These are phyloP conservation scores for Cryptococcus maquisensis DNA, from an alignment of 1,284 basidiomycete species.

Conservation along the genomic window DNA sequence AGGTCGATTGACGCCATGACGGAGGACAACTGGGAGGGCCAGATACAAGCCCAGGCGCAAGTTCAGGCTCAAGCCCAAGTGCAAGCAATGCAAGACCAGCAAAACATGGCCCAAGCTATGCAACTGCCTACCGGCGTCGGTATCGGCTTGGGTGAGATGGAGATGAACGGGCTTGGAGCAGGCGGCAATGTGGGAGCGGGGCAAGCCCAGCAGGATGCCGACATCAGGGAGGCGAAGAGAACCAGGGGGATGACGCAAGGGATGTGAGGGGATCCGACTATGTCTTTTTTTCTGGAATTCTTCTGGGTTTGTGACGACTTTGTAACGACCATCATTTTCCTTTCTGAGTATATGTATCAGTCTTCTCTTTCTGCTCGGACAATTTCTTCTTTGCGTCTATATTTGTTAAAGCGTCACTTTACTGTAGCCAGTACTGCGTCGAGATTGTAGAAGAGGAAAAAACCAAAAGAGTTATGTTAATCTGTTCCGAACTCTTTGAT, in stretches of 20 bases:
- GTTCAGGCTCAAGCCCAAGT: conserved; percentile 1
- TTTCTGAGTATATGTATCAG: too few species aligned
- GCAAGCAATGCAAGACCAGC: neutral
- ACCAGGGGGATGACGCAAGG: neutral
- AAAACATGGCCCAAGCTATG: neutral
- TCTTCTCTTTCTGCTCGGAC: too few species aligned
- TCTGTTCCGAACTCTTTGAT: too few species aligned
- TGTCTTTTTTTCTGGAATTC: too few species aligned
- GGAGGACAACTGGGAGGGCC: conserved; percentile 25
- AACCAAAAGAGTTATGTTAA: too few species aligned
- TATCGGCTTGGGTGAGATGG: neutral
- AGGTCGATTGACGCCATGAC: conserved; percentile 34
- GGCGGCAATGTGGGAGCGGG: neutral
- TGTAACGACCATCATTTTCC: too few species aligned
- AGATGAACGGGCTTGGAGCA: neutral
- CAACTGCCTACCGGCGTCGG: neutral
- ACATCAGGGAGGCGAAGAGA: neutral
- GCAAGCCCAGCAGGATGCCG: neutral
- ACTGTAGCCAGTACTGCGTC: too few species aligned
- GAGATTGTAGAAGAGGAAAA: too few species aligned
- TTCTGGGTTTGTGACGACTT: too few species aligned
- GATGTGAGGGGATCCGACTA: neutral
- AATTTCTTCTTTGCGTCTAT: too few species aligned
- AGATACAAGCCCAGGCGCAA: conserved; percentile 3
- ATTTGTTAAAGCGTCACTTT: too few species aligned